Evolutionary conservation across 495 filamentous ascomycete species (phyloP).

Genomic region (Penicillium tannophilum): DNA sequence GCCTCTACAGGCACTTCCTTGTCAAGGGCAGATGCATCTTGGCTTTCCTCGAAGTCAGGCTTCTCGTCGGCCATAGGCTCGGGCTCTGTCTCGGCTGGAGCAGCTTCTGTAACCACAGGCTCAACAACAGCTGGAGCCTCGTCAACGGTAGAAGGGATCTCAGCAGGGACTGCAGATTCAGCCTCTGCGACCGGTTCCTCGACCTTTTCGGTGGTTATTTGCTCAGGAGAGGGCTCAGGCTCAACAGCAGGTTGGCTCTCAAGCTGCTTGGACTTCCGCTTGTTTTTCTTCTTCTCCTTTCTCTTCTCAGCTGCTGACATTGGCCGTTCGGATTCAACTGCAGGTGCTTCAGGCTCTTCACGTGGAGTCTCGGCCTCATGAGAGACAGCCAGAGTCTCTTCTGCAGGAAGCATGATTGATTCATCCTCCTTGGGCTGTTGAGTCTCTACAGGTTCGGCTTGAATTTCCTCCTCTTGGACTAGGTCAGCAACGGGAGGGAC

Average conservation of each 20-base stretch:
- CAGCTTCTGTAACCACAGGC: not conserved
- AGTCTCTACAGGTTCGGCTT: conserved; percentile 12
- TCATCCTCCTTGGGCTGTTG: conserved; percentile 20
- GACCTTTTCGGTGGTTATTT: not conserved
- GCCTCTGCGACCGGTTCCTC: not conserved
- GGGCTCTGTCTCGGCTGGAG: not conserved
- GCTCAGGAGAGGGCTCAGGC: not conserved
- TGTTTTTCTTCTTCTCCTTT: conserved; percentile 24
- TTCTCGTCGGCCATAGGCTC: not conserved
- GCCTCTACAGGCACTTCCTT: not conserved
- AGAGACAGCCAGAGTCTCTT: not conserved
- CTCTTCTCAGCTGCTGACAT: conserved; percentile 16
- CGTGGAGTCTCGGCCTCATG: not conserved
- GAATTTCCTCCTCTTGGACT: conserved; percentile 4
- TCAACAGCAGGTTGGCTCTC: not conserved
- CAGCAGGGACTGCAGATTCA: not conserved
- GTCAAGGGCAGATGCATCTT: not conserved
- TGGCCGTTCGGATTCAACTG: conserved; percentile 17
- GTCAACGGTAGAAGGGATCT: not conserved
- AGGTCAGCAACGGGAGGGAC: not conserved
- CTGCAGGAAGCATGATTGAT: not conserved
- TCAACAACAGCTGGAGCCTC: not conserved
- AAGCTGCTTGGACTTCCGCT: conserved; percentile 34
- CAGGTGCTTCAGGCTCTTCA: not conserved
- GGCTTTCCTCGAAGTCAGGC: not conserved